Evolutionary conservation across 306 rosid genomes (phyloP), one percentile per base, ranked within the genome.

Genomic region (Inga oerstediana): DNA sequence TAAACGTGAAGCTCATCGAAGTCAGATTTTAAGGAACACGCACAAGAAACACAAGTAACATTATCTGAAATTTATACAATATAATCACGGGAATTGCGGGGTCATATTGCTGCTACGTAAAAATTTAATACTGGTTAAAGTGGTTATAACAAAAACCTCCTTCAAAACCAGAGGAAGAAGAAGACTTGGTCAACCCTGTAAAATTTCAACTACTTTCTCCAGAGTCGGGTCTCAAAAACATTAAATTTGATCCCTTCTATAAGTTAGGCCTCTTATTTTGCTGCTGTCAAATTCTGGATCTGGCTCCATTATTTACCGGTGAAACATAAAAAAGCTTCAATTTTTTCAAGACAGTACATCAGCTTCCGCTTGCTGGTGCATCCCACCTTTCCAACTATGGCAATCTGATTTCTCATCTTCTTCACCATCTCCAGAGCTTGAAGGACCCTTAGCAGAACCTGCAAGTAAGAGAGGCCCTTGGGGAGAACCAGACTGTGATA

Each of bases 361-460:
- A 44, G 85, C 75, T 81, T 88, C 85, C 37, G 69, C 81, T 4
- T 69, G 78, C 49, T 84, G 88, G 77, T 89, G 92, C 64, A 77
- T 8, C 17, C 86, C 89, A 80, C 74, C 79, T 81, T 86, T 93
- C 93, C 91, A 90, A 78, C 95, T 93, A 43, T 82, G 86, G 79
- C 98, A 91, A 81, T 93, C 98, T 66, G 97, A 95, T 79, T 85
- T 90, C 65, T 91, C 97, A 71, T 91, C 97, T 68, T 86, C 93
- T 82, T 93, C 98, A 45, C 84, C 93, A 70, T 91, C 93, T 37
- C 92, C 91, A 15, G 84, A 86, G 69, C 90, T 88, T 0, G 95
- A 92, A 30, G 84, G 81, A 10, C 91, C 94, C 74, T 89, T 90
- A 49, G 71, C 88, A 34, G 91, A 92, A 64, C 87, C 93, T 43